Base-by-base conservation (phyloP, 169 alveolate genomes). In the Plasmodium chabaudi region DNA sequence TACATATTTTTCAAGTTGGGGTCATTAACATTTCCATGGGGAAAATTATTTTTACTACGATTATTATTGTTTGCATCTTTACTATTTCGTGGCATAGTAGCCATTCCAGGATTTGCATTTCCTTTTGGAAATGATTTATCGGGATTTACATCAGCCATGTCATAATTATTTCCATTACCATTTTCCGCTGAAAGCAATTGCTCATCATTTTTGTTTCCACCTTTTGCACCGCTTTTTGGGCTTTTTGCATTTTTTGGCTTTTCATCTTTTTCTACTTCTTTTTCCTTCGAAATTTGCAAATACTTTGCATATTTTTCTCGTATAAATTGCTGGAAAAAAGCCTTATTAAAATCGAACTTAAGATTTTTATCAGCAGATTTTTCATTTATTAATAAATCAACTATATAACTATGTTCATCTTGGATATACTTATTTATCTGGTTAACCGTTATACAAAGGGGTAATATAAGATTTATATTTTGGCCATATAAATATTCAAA, bases 361-460 rank as follows among this genome's bases (percentile, higher is more conserved):
- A 46, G n/a, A 25, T 61, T 21, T 10, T 84, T 84, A 51, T 69
- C 87, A 10, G n/a, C 87, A 9, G 74, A 7, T 21, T 39, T 63
- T 5, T 47, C 74, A 57, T 71, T 84, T 9, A 65, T 69, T 9
- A 84, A 39, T 10, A 84, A 25, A 46, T 84, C 91, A 2, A 84
- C 56, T 0, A 84, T 46, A 51, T 69, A 68, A 27, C 75, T 64
- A 61, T 84, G 75, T 2, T 84, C 87, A 1, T 84, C 71, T 17
- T 84, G 91, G 44, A 84, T 84, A 27, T 84, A 84, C 3, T 84
- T 67, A 34, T 84, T 84, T 13, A 84, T 69, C 47, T 84, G 91
- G 47, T 84, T 84, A 9, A 84, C 91, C 0, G 91, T 84, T 4
- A 84, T 86, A 69, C 91, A 84, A 3, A 84, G 23, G 5, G 91